Percentiles rank a stretch among this genome's conserved stretches.
Evolutionary conservation across 2,329 filamentous ascomycete genomes (phyloP).

Genomic region (Apiospora hydei): DNA sequence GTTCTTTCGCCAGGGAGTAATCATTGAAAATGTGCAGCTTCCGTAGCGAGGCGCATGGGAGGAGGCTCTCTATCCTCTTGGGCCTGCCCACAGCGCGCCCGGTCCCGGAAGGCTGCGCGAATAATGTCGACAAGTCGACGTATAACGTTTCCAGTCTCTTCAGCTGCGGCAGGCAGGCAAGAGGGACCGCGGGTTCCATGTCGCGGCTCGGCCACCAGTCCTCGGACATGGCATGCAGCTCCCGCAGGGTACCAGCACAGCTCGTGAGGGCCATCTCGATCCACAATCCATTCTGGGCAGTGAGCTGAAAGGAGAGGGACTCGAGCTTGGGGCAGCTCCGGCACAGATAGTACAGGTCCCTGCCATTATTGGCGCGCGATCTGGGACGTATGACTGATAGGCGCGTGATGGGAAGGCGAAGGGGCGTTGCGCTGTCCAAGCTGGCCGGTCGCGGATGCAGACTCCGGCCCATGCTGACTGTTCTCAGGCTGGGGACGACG

Average conservation of each 20-base stretch:
- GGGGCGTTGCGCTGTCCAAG: not conserved
- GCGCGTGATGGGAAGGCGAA: not conserved
- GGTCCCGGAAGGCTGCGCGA: not conserved
- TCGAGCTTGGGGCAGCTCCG: not conserved
- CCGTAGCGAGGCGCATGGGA: not conserved
- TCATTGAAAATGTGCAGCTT: not conserved
- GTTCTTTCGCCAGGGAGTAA: not conserved
- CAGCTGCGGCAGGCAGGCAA: not conserved
- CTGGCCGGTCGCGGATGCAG: not conserved
- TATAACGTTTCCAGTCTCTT: not conserved
- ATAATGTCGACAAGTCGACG: not conserved
- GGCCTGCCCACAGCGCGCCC: not conserved
- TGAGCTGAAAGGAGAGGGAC: not conserved
- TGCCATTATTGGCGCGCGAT: too few relatives aligned
- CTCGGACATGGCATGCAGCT: not conserved
- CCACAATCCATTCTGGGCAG: not conserved
- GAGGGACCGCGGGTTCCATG: not conserved
- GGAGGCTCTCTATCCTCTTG: not conserved
- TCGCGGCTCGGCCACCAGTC: too few relatives aligned
- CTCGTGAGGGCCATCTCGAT: not conserved
- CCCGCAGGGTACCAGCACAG: not conserved
- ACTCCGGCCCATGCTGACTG: not conserved
- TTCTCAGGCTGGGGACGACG: not conserved
- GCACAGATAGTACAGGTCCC: not conserved
- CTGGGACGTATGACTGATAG: not conserved